Conservation (phyloP, 441 rosid genomes). For the Pelargonium cotyledonis region DNA sequence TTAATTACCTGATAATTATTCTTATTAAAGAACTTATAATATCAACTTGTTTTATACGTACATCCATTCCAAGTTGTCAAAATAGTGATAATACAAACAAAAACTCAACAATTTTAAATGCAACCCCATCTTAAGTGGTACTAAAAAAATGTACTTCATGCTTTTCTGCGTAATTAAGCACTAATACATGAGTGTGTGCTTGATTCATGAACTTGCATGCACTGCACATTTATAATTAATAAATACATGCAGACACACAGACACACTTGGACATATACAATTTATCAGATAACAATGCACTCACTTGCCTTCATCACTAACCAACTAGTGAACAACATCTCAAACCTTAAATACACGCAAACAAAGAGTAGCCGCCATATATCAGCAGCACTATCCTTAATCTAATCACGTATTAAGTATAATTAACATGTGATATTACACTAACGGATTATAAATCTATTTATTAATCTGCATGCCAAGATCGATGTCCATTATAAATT, state of each 20-base stretch:
- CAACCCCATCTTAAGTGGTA: neutral
- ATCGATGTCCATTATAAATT: too few relatives aligned
- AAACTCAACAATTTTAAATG: too few relatives aligned
- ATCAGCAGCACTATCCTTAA: constrained; percentile 29
- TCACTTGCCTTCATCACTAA: neutral
- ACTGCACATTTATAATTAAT: too few relatives aligned
- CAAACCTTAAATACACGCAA: neutral
- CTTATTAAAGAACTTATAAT: too few relatives aligned
- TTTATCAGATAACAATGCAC: neutral
- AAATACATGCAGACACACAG: too few relatives aligned
- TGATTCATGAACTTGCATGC: neutral
- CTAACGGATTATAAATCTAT: too few relatives aligned
- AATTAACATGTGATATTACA: constrained; percentile 5
- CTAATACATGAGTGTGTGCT: neutral
- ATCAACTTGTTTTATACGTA: too few relatives aligned
- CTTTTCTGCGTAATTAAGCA: neutral
- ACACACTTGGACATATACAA: neutral
- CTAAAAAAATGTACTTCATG: neutral
- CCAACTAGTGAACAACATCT: neutral
- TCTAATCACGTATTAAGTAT: constrained; percentile 7
- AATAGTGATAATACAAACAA: neutral
- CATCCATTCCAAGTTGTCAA: neutral
- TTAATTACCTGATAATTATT: too few relatives aligned
- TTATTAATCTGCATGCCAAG: too few relatives aligned
- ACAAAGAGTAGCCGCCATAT: constrained; percentile 29